Base-by-base conservation (phyloP, 2,329 filamentous ascomycete species). In the Tolypocladium endophyticum region DNA sequence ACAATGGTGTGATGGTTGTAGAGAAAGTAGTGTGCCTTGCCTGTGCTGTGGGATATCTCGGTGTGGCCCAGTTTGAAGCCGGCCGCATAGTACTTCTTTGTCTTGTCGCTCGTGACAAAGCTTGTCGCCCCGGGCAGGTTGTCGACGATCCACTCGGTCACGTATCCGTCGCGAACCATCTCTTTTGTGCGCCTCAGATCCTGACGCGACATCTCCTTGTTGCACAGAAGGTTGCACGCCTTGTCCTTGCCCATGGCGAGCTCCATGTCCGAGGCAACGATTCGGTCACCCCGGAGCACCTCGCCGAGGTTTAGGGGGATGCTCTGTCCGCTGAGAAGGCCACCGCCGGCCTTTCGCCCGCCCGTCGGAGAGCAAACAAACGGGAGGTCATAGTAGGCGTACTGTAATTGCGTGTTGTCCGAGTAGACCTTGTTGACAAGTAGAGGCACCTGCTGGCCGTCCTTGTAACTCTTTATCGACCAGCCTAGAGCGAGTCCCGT, bases 121-220 rank as follows among this genome's bases (percentile, higher is more conserved):
- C 87, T 92, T 11, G 91, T 95, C 41, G 91, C 91, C 8, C 91
- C 91, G 1, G 92, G 91, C 12, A 96, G 79, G 68, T 96, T 96
- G 73, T 96, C 91, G 64, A 94, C 88, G 65, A 96, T 95, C 92
- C 91, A 96, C 73, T 96, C 91, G 2, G 87, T 87, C n/a, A 94
- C 86, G 71, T 94, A 95, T 41, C 88, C 89, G 58, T 92, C 83
- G 62, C 82, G 82, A 45, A 96, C 87, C 68, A 96, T 76, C 62
- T 92, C 79, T 65, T 82, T 83, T 5, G 89, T 88, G 70, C 85
- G 83, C 66, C 82, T 80, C 60, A 95, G 73, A 55, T 87, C 87
- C 54, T 79, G 78, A 45, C 83, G 80, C 63, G 83, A 82, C 20
- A 94, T 78, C 59, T 87, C 80, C 57, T 81, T 81, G 43, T 81